These are phyloP conservation scores for Pseudofabraea citricarpa DNA, from an alignment of 2,329 filamentous ascomycete genomes.

Conservation along the genomic window DNA sequence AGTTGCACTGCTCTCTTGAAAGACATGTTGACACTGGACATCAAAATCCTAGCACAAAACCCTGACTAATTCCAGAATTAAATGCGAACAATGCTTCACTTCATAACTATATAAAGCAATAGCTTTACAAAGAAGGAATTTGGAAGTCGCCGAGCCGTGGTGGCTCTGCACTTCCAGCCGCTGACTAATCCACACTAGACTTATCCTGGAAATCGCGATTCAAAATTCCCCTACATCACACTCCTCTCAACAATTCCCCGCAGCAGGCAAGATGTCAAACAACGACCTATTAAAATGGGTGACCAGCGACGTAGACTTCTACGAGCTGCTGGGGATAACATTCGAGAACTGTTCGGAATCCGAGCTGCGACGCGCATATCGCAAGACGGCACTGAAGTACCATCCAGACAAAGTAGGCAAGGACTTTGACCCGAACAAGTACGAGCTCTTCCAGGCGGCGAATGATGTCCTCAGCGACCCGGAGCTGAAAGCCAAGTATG, in stretches of 20 bases:
- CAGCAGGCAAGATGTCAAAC: constrained; percentile 21
- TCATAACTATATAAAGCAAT: background rate
- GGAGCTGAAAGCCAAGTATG: constrained; percentile 70
- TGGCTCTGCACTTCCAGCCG: background rate
- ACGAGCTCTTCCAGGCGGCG: constrained; percentile 82
- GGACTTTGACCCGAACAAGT: constrained; percentile 71
- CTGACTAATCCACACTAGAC: too few relatives aligned
- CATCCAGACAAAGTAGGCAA: constrained; percentile 88
- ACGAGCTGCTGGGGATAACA: constrained; percentile 24
- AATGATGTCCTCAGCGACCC: constrained; percentile 75
- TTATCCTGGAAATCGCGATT: too few relatives aligned
- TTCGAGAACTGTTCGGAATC: constrained; percentile 20
- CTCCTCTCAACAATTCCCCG: background rate
- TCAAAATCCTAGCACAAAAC: too few relatives aligned
- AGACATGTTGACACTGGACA: too few relatives aligned
- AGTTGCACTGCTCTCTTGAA: too few relatives aligned
- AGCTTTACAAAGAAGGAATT: background rate
- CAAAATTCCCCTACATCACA: background rate
- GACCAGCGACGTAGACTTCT: constrained; percentile 29
- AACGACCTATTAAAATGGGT: constrained; percentile 27
- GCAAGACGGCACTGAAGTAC: constrained; percentile 80
- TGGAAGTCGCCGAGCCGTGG: background rate
- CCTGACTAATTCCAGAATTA: too few relatives aligned
- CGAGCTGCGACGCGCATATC: constrained; percentile 55
- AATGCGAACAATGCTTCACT: background rate